phyloP scores from a whole-genome alignment of 257 asterid genomes.

The Oldenlandia corymbosa region DNA sequence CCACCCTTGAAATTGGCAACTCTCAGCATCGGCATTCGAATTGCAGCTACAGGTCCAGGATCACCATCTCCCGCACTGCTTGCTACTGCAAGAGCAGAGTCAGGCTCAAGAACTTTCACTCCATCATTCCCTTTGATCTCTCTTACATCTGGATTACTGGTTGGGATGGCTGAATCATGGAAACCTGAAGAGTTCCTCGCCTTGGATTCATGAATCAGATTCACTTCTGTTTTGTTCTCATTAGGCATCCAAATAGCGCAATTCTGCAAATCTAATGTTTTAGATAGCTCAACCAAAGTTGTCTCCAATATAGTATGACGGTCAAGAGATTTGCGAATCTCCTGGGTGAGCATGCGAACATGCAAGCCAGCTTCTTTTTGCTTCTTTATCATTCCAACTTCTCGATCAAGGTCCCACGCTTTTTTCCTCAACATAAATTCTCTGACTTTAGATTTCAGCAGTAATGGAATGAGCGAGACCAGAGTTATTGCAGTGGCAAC shows the following conservation, averaged over 20 bases:
- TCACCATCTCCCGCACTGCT: conserved; percentile 54
- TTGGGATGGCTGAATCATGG: conserved; percentile 34
- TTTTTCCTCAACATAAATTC: conserved; percentile 73
- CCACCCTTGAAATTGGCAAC: conserved; percentile 83
- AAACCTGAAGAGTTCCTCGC: conserved; percentile 36
- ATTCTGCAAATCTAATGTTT: conserved; percentile 63
- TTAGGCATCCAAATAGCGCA: conserved; percentile 97
- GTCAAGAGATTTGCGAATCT: conserved; percentile 86
- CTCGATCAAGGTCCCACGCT: conserved; percentile 80
- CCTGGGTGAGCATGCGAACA: conserved; percentile 91
- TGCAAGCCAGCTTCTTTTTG: conserved; percentile 76
- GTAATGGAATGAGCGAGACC: conserved; percentile 60
- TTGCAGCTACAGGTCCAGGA: conserved; percentile 79
- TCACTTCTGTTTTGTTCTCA: conserved; percentile 57
- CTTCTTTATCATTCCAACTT: conserved; percentile 65
- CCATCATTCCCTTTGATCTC: conserved; percentile 53
- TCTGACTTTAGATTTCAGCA: conserved; percentile 75
- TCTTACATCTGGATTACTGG: conserved; percentile 52
- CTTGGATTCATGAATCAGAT: conserved; percentile 55
- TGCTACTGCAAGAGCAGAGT: conserved; percentile 68
- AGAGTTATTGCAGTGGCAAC: conserved; percentile 84
- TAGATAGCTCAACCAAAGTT: conserved; percentile 83
- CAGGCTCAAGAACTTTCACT: conserved; percentile 56
- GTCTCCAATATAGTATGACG: conserved; percentile 77
- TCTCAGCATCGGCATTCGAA: conserved; percentile 91